phyloP scores from a whole-genome alignment of 345 rosid genomes.

The Eucalyptus shirleyi region DNA sequence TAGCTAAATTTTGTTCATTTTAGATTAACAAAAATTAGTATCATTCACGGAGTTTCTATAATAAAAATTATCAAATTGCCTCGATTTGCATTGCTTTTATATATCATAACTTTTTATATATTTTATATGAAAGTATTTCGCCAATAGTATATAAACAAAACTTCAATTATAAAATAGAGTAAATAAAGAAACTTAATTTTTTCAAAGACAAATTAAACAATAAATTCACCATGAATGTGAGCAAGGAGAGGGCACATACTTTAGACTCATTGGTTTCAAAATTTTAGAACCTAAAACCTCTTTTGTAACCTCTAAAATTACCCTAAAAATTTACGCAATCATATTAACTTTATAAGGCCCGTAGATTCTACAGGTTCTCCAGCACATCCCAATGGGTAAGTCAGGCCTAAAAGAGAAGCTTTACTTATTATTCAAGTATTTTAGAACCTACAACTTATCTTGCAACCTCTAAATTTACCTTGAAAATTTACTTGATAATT shows the following conservation, averaged over 20 bases:
- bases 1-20: neutral
- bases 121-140: neutral
- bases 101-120: neutral
- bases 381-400: neutral
- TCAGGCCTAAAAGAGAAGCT: neutral
- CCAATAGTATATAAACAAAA: neutral
- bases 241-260: neutral
- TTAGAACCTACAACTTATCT: neutral
- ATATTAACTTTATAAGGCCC: neutral
- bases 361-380: neutral
- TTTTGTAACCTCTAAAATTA: neutral
- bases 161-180: neutral
- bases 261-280: neutral
- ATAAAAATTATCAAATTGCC: neutral
- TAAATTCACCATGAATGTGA: neutral
- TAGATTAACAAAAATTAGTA: neutral
- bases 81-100: neutral
- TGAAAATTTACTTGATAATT: neutral
- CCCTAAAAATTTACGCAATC: neutral
- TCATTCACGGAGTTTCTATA: neutral
- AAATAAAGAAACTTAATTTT: neutral
- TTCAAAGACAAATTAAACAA: neutral
- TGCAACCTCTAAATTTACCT: neutral
- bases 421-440: neutral
- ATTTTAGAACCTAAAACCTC: neutral